phyloP scores from a whole-genome alignment of 257 asterid genomes.

The Vinca minor region DNA sequence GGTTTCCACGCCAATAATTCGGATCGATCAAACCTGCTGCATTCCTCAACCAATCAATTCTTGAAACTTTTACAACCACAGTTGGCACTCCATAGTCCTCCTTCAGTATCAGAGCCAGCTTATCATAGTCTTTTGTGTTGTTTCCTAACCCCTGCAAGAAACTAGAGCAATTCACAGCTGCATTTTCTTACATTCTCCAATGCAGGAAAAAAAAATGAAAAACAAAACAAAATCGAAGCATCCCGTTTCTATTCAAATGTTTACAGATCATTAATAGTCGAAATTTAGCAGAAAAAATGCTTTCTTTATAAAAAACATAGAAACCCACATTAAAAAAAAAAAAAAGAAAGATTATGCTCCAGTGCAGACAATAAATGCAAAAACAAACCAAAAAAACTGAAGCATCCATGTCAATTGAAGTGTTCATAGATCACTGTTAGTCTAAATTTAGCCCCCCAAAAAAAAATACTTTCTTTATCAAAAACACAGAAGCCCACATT shows the following conservation, averaged over 20 bases:
- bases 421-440: background rate
- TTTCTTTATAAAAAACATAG: too few species aligned
- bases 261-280: background rate
- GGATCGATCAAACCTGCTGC: conserved; percentile 85
- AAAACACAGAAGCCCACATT: too few species aligned
- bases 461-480: too few species aligned
- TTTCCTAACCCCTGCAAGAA: conserved; percentile 82
- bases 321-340: too few species aligned
- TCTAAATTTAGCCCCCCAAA: too few species aligned
- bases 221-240: background rate
- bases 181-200: background rate
- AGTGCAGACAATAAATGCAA: background rate
- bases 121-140: conserved; percentile 65
- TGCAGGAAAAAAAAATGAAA: background rate
- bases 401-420: background rate
- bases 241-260: background rate
- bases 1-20: conserved; percentile 84
- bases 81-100: conserved; percentile 68
- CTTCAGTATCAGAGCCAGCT: conserved; percentile 50
- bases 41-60: conserved; percentile 90
- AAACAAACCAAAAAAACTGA: background rate
- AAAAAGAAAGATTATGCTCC: too few species aligned
- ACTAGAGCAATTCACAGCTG: background rate
- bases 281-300: too few species aligned
- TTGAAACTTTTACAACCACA: conserved; percentile 67